These are phyloP conservation scores for Vararia minispora DNA, from an alignment of 768 basidiomycete species.

Conservation along the genomic window DNA sequence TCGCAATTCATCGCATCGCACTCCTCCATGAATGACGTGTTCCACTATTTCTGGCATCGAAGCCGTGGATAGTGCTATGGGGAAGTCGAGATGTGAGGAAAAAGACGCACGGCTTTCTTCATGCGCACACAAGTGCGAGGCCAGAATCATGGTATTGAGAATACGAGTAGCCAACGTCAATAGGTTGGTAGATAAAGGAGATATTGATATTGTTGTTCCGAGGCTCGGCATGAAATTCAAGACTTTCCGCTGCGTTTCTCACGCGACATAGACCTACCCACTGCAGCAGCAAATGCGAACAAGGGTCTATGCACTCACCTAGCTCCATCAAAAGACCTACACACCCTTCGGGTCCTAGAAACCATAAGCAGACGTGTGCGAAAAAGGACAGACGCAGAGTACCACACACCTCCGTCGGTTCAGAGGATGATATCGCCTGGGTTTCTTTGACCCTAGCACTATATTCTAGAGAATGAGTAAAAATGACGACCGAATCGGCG, in stretches of 20 bases:
- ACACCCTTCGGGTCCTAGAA: too few relatives aligned
- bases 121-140: constrained; percentile 43
- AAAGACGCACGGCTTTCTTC: constrained; percentile 40
- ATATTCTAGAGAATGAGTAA: constrained; percentile 32
- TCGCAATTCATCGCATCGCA: constrained; percentile 58
- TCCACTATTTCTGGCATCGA: constrained; percentile 49
- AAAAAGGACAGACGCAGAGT: too few relatives aligned
- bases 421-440: constrained; percentile 24
- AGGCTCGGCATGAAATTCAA: constrained; percentile 44
- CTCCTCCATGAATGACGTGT: constrained; percentile 48
- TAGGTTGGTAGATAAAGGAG: constrained; percentile 33
- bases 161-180: constrained; percentile 64
- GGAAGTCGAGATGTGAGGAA: neutral
- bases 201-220: constrained; percentile 63
- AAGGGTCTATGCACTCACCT: too few relatives aligned
- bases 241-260: constrained; percentile 30
- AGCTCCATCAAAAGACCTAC: constrained; percentile 37
- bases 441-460: constrained; percentile 50
- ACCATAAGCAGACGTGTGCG: too few relatives aligned
- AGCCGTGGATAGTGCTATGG: constrained; percentile 20
- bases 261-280: constrained; percentile 58
- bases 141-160: constrained; percentile 61
- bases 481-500: constrained; percentile 15
- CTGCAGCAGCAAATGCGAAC: too few relatives aligned
- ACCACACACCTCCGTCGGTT: constrained; percentile 27